Base-by-base conservation (phyloP, 352 stramenopile genomes). In the Pythium brassicae region DNA sequence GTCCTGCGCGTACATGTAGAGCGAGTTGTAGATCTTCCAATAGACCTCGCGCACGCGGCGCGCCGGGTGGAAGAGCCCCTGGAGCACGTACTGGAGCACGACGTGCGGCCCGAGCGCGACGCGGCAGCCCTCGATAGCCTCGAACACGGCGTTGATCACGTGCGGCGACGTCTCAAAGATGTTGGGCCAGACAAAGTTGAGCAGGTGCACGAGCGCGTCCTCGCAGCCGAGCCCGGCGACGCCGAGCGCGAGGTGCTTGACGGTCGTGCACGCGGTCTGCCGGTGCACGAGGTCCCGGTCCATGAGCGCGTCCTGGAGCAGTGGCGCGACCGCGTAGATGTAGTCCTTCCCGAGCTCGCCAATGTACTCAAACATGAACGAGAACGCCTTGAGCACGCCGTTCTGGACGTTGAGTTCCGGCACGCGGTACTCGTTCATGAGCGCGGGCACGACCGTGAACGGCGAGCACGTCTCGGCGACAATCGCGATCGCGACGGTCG, bases 281-380 rank as follows among this genome's bases (percentile, higher is more conserved):
- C 97, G 94, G 80, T 99, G 97, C 34, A 99, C 97, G 51, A 98
- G 72, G 71, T 99, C 97, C 37, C 97, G 92, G 65, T 99, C 97
- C 95, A 99, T 99, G 11, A 99, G 82, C 37, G 97, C 97, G 75
- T 99, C 97, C 67, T 99, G 96, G 19, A 99, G 83, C 53, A 99
- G 70, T 19, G 97, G 96, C 4, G 94, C 87, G n/a, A 99, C 96
- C 3, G 96, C 95, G 74, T 99, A 99, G 48, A 99, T 99, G 75
- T 99, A 99, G 74, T 99, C 97, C 76, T 98, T 99, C 55, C 90
- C 95, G 93, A 99, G 98, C 66, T 99, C 96, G 58, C 97, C 97
- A 84, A 99, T 99, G 83, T 99, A 99, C 83, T 99, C 96, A 68
- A 99, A 99, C 96, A 99, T 99, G 77, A 99, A 99, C 59, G 92